phyloP scores from a whole-genome alignment of 2,329 filamentous ascomycete species.

The Volutella citrinella region DNA sequence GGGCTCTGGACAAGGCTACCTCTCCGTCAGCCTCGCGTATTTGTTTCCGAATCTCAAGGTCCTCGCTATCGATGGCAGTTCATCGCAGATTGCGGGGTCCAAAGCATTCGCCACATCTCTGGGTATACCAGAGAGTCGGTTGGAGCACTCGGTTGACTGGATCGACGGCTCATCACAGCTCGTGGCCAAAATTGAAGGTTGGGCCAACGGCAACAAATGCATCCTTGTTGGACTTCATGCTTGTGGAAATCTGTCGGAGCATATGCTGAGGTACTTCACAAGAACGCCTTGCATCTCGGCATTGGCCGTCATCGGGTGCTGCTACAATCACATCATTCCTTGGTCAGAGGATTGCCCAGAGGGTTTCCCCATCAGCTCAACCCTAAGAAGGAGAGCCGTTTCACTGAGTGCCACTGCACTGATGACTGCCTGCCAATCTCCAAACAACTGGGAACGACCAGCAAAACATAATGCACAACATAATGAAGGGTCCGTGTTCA shows the following conservation, averaged over 20 bases:
- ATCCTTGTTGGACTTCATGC: constrained; percentile 32
- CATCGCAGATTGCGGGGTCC: constrained; percentile 27
- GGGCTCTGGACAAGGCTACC: constrained; percentile 29
- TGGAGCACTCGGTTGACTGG: constrained; percentile 24
- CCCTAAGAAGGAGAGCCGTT: constrained; percentile 17
- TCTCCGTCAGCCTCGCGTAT: constrained; percentile 26
- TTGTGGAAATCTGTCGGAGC: constrained; percentile 31
- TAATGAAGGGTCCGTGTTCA: constrained; percentile 19
- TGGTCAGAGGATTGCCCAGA: constrained; percentile 34
- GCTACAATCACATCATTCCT: constrained; percentile 32
- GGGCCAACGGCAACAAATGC: constrained; percentile 25
- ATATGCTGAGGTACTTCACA: constrained; percentile 30
- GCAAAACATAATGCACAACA: constrained; percentile 9
- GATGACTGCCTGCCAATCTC: constrained; percentile 32
- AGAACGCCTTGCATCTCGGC: constrained; percentile 15
- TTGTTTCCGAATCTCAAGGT: constrained; percentile 25
- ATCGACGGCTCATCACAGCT: constrained; percentile 25
- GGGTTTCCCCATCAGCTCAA: constrained; percentile 37
- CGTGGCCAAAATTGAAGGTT: constrained; percentile 19
- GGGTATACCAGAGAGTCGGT: constrained; percentile 15
- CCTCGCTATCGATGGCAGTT: constrained; percentile 30
- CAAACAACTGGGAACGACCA: constrained; percentile 29
- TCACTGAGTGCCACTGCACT: constrained; percentile 28
- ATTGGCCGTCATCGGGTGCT: constrained; percentile 29
- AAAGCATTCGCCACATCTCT: constrained; percentile 19